Evolutionary conservation across 2,329 filamentous ascomycete genomes (phyloP).

Genomic region (Coleophoma cylindrospora): DNA sequence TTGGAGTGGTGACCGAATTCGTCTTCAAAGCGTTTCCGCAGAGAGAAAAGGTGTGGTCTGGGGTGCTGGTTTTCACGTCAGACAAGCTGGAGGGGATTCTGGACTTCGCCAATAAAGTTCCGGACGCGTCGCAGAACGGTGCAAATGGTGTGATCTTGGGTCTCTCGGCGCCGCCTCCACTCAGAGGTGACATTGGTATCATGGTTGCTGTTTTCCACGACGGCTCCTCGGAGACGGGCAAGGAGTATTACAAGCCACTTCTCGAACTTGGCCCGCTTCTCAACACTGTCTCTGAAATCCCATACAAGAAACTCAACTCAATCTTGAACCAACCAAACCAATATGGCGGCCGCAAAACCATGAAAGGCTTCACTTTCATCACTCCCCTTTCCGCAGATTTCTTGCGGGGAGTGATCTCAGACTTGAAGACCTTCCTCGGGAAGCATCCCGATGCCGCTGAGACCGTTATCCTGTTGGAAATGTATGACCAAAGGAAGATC

Average conservation of each 20-base stretch:
- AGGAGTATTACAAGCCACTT: slow-evolving; percentile 21
- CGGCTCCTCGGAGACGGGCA: slow-evolving; percentile 24
- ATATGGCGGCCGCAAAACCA: slow-evolving; percentile 31
- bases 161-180: background rate
- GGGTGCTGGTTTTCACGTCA: slow-evolving; percentile 9
- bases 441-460: slow-evolving; percentile 9
- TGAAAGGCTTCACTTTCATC: slow-evolving; percentile 30
- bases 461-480: slow-evolving; percentile 18
- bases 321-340: slow-evolving; percentile 22
- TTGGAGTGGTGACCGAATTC: slow-evolving; percentile 11
- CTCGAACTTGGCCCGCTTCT: slow-evolving; percentile 22
- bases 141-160: background rate
- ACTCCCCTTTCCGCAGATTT: slow-evolving; percentile 23
- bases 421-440: slow-evolving; percentile 23
- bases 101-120: slow-evolving; percentile 8
- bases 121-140: background rate
- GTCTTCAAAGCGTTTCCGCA: slow-evolving; percentile 7
- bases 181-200: background rate
- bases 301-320: slow-evolving; percentile 28
- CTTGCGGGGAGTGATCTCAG: slow-evolving; percentile 19
- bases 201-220: slow-evolving; percentile 25
- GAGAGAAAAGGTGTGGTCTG: slow-evolving; percentile 11
- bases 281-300: slow-evolving; percentile 19
- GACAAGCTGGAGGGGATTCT: slow-evolving; percentile 9
- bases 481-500: slow-evolving; percentile 12